These are phyloP conservation scores for Delitschia confertaspora DNA, from an alignment of 495 filamentous ascomycete genomes.

Conservation along the genomic window DNA sequence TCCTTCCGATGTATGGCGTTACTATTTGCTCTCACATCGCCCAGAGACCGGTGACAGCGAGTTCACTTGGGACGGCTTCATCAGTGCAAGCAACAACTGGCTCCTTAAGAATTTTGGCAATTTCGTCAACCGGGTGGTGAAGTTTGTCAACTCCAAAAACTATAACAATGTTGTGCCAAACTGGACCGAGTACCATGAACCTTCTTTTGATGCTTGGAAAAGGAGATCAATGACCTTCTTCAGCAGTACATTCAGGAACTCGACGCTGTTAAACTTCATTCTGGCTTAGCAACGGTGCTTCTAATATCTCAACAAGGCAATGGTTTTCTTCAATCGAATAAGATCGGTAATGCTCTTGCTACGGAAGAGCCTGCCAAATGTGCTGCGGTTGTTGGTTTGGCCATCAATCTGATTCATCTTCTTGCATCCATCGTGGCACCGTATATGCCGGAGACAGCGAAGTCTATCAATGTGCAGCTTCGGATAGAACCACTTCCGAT, in stretches of 20 bases:
- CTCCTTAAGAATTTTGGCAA: slow-evolving; percentile 84
- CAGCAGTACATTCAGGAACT: slow-evolving; percentile 63
- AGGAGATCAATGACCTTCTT: slow-evolving; percentile 50
- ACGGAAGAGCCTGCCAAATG: slow-evolving; percentile 63
- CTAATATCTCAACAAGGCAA: slow-evolving; percentile 66
- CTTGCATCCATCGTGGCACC: slow-evolving; percentile 67
- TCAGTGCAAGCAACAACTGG: slow-evolving; percentile 78
- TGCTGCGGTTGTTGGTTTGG: slow-evolving; percentile 64
- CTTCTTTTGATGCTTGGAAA: slow-evolving; percentile 40
- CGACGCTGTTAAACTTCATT: slow-evolving; percentile 65
- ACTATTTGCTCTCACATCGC: slow-evolving; percentile 77
- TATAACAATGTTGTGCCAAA: slow-evolving; percentile 62
- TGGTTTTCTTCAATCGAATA: slow-evolving; percentile 68
- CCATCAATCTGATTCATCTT: slow-evolving; percentile 74
- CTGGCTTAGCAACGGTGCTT: slow-evolving; percentile 63
- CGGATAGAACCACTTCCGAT: slow-evolving; percentile 56
- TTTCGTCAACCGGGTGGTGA: slow-evolving; percentile 87
- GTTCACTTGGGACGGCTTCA: slow-evolving; percentile 78
- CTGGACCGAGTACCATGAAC: slow-evolving; percentile 44
- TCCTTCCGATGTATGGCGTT: slow-evolving; percentile 77
- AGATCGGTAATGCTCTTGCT: slow-evolving; percentile 71
- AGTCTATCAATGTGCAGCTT: slow-evolving; percentile 66
- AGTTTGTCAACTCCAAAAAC: slow-evolving; percentile 61
- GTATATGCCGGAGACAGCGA: slow-evolving; percentile 55
- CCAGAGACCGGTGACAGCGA: slow-evolving; percentile 82